Percentiles rank a stretch among this genome's conserved stretches.
Evolutionary conservation across 2,329 filamentous ascomycete species (phyloP).

Genomic region (Sphaceloma murrayae): DNA sequence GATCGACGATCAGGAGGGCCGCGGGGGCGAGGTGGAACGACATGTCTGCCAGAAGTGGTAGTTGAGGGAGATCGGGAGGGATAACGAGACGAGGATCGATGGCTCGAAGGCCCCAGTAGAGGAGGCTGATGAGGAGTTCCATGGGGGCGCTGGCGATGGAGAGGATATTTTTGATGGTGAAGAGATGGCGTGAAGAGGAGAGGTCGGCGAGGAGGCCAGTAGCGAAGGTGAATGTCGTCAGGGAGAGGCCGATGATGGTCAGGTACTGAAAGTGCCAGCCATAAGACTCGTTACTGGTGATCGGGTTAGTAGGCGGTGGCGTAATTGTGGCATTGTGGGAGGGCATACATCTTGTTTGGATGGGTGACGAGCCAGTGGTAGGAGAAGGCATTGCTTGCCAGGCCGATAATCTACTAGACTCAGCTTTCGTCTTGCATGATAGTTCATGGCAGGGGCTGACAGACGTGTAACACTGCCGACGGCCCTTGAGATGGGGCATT

Average conservation of each 20-base stretch:
- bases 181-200: conserved; percentile 48
- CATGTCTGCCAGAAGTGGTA: conserved; percentile 46
- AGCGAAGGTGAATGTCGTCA: conserved; percentile 52
- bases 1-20: conserved; percentile 53
- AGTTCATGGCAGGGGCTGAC: neutral
- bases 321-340: conserved; percentile 17
- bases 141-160: conserved; percentile 58
- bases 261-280: conserved; percentile 64
- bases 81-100: conserved; percentile 46
- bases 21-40: conserved; percentile 59
- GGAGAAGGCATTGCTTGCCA: conserved; percentile 37
- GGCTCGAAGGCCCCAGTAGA: conserved; percentile 62
- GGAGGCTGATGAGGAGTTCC: conserved; percentile 58
- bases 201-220: conserved; percentile 57
- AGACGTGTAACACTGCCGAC: conserved; percentile 53
- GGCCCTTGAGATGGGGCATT: conserved; percentile 54
- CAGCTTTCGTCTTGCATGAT: neutral
- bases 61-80: conserved; percentile 33
- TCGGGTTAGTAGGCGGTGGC: neutral
- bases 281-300: conserved; percentile 47
- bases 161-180: conserved; percentile 57
- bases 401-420: conserved; percentile 28
- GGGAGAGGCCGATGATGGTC: conserved; percentile 60
- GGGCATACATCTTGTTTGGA: conserved; percentile 30
- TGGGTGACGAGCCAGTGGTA: conserved; percentile 34